Evolutionary conservation across 1,139 yeast species (phyloP).

Genomic region (Suhomyces yuchorum): DNA sequence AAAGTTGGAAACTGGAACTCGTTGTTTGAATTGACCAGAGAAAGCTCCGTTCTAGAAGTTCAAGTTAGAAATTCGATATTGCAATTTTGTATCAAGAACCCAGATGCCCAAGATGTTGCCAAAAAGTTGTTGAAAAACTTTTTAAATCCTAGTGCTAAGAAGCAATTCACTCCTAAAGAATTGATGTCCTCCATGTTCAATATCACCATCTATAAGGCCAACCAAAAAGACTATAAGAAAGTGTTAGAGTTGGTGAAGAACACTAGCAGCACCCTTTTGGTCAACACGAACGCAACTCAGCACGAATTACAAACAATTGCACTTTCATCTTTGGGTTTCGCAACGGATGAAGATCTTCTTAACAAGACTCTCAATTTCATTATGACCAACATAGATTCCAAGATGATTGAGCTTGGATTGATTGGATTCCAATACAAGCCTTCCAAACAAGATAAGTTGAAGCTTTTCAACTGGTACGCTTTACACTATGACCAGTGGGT

Average conservation of each 20-base stretch:
- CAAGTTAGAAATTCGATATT: constrained; percentile 45
- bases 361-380: constrained; percentile 58
- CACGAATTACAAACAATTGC: constrained; percentile 56
- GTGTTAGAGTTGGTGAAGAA: constrained; percentile 53
- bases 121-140: constrained; percentile 44
- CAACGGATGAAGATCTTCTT: constrained; percentile 45
- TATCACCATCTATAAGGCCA: constrained; percentile 36
- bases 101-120: constrained; percentile 35
- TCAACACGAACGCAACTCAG: constrained; percentile 32
- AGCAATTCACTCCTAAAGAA: constrained; percentile 50
- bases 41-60: constrained; percentile 34
- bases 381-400: constrained; percentile 54
- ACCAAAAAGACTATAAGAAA: constrained; percentile 58
- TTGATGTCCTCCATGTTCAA: constrained; percentile 38
- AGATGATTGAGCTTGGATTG: constrained; percentile 55
- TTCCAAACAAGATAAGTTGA: constrained; percentile 19
- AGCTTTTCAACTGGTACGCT: constrained; percentile 58
- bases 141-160: constrained; percentile 51
- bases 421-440: constrained; percentile 48
- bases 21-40: constrained; percentile 11
- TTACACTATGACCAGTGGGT: constrained; percentile 55
- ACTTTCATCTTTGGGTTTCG: constrained; percentile 54
- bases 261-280: constrained; percentile 40
- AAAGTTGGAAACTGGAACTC: constrained; percentile 31
- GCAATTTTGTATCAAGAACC: constrained; percentile 33